Conservation (phyloP, 1,284 basidiomycete species). For the Acaromyces ingoldii region DNA sequence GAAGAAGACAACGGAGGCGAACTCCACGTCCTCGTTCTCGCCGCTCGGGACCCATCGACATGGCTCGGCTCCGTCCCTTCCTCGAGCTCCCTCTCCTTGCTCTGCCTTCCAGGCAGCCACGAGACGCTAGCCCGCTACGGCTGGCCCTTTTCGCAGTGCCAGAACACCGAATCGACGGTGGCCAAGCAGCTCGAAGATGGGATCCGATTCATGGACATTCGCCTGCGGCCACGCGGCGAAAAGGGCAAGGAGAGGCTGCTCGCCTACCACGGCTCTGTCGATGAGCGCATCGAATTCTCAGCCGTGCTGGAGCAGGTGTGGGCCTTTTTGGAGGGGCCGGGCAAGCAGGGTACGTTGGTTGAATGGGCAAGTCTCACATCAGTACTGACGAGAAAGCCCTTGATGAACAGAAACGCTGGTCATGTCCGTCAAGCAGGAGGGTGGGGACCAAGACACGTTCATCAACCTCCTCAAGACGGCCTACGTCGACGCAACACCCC, state of each 20-base stretch:
- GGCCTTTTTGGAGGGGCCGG: constrained; percentile 11
- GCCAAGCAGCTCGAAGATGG: constrained; percentile 23
- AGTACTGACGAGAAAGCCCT: not conserved
- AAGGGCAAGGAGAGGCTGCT: constrained; percentile 12
- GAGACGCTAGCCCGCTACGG: constrained; percentile 32
- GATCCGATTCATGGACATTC: constrained; percentile 34
- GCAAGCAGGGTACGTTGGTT: constrained; percentile 2
- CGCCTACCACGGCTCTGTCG: constrained; percentile 35
- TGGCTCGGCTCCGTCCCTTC: constrained; percentile 23
- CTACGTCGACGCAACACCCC: constrained; percentile 12
- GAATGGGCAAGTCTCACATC: not conserved
- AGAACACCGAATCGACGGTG: constrained; percentile 14
- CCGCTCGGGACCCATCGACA: constrained; percentile 2
- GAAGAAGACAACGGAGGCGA: too few species aligned
- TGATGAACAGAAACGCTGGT: constrained; percentile 20
- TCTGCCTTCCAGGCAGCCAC: constrained; percentile 39
- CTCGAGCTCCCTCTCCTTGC: constrained; percentile 13
- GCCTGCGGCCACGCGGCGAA: constrained; percentile 23
- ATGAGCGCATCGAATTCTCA: constrained; percentile 26
- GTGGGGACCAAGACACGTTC: constrained; percentile 16
- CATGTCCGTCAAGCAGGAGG: constrained; percentile 33
- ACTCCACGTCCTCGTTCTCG: constrained; percentile 24
- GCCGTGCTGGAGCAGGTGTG: constrained; percentile 23
- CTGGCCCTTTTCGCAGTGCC: constrained; percentile 36
- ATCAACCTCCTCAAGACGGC: constrained; percentile 11